Conservation (phyloP, 345 rosid species). For the Eucalyptus pauciflora region DNA sequence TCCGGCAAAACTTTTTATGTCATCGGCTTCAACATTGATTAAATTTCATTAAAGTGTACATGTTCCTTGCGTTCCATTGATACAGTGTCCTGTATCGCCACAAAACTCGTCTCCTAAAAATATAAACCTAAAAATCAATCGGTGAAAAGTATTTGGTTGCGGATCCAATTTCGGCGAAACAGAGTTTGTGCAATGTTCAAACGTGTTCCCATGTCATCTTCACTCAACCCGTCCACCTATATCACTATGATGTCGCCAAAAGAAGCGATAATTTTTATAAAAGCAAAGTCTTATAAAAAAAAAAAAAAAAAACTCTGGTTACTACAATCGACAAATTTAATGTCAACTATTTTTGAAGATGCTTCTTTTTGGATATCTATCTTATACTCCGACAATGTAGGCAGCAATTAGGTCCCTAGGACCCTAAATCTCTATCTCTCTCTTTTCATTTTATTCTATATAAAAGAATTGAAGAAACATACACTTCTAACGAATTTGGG, state of each 20-base stretch:
- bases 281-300: background rate
- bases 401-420: background rate
- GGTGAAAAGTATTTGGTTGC: too few relatives aligned
- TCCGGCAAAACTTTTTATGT: background rate
- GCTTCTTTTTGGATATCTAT: background rate
- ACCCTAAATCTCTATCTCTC: background rate
- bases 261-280: background rate
- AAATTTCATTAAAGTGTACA: background rate
- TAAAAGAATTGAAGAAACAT: background rate
- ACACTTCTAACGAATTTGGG: background rate
- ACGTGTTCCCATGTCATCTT: background rate
- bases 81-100: accelerated
- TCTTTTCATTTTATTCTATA: background rate
- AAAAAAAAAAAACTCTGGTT: background rate
- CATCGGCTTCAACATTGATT: background rate
- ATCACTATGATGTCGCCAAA: background rate
- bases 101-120: background rate
- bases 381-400: background rate
- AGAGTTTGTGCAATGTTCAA: background rate
- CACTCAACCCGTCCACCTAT: background rate
- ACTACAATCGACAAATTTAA: too few relatives aligned
- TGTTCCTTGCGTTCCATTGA: background rate
- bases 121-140: background rate
- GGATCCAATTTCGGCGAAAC: background rate
- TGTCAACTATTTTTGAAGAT: background rate